phyloP scores from a whole-genome alignment of 2,329 filamentous ascomycete genomes.

The Colletotrichum tofieldiae region DNA sequence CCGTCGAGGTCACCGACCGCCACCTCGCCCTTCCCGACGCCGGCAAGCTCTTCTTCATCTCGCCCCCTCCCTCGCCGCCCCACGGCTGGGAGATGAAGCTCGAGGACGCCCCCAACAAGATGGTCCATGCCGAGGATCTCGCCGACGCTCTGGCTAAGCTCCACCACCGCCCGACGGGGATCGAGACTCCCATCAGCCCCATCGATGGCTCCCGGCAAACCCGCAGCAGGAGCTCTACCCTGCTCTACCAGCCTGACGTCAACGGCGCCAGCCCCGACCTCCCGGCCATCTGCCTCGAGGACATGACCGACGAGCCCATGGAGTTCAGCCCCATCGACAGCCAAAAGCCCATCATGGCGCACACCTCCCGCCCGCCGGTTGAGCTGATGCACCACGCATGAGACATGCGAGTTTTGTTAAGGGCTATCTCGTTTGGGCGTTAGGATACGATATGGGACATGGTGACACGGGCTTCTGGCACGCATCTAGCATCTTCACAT shows the following conservation, averaged over 20 bases:
- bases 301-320: conserved; percentile 73
- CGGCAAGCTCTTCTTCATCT: conserved; percentile 82
- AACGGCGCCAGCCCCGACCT: conserved; percentile 67
- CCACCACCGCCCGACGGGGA: conserved; percentile 60
- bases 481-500: conserved; percentile 33
- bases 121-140: conserved; percentile 78
- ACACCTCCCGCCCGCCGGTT: conserved; percentile 75
- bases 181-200: conserved; percentile 58
- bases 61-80: conserved; percentile 77
- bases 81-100: conserved; percentile 79
- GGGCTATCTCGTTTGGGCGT: conserved; percentile 37
- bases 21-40: conserved; percentile 78
- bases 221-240: conserved; percentile 75
- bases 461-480: conserved; percentile 12
- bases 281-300: conserved; percentile 77
- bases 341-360: conserved; percentile 67
- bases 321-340: conserved; percentile 60
- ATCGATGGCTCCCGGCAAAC: conserved; percentile 56
- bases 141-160: conserved; percentile 77
- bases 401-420: conserved; percentile 33
- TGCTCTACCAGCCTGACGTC: conserved; percentile 76
- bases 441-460: conserved; percentile 22
- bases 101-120: conserved; percentile 80
- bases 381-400: conserved; percentile 69
- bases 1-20: conserved; percentile 68